Base-by-base conservation (phyloP, 2,329 filamentous ascomycete genomes). In the Aureobasidium zeae region DNA sequence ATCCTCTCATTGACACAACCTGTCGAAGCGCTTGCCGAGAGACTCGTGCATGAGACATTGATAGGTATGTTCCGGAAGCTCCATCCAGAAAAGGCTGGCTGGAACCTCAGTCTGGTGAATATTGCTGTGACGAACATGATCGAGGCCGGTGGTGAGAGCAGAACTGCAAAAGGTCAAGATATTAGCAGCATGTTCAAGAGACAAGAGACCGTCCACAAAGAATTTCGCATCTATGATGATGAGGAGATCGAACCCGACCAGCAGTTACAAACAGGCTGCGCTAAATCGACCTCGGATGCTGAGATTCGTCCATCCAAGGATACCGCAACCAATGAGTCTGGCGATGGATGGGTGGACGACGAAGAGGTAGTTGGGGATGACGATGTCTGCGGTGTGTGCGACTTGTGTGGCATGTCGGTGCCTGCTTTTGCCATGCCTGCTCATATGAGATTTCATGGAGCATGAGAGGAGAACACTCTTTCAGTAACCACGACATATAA, bases 91-190 rank as follows among this genome's bases (percentile, higher is more conserved):
- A 75, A 72, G 49, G 66, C 70, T 7, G 78, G 76, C 2, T 94
- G 85, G 83, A 84, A 89, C 52, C 63, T 95, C 13, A 84, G 83
- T 51, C 66, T 96, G 39, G 69, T 96, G 47, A 96, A 95, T 51
- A 68, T 96, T 16, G 88, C 86, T 33, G 87, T 85, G 6, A 83
- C 84, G 11, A 94, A 94, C 57, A 89, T 96, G 80, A 72, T 56
- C 5, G 65, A 69, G 48, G 60, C 63, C 3, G 68, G 64, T 17
- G 64, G 67, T 7, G 55, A 62, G 19, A 64, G 63, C 42, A 69
- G 60, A 51, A 63, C 60, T 16, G 65, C 65, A 0, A 60, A 56
- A 10, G 85, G 84, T 1, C 72, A 83, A 50, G 80, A 94, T 55
- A 94, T 95, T 52, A 73, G 74, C 1, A 74, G 70, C 55, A 93